Percentiles rank a stretch among this genome's conserved stretches.
These are phyloP conservation scores for Calonectria pseudoreteaudii DNA, from an alignment of 2,329 filamentous ascomycete species.

Conservation along the genomic window DNA sequence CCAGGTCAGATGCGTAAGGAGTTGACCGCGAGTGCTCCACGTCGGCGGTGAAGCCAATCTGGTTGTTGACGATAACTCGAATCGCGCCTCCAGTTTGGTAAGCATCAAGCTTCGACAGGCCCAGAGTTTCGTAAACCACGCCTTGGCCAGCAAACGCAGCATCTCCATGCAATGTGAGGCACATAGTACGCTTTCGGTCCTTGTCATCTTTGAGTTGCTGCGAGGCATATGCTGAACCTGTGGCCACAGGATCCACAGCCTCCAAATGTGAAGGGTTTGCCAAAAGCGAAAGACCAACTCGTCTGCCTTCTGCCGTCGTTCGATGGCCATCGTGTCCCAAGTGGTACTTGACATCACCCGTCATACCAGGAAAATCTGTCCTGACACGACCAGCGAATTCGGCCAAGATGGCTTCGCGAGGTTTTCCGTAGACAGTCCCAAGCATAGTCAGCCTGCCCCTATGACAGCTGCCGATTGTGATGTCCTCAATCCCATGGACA, in stretches of 20 bases:
- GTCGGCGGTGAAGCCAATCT: conserved; percentile 99
- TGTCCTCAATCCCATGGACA: conserved; percentile 92
- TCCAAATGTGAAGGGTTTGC: conserved; percentile 98
- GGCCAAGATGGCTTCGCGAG: conserved; percentile 98
- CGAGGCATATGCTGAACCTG: conserved; percentile 95
- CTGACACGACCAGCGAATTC: conserved; percentile 92
- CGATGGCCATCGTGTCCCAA: conserved; percentile 99
- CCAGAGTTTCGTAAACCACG: conserved; percentile 97
- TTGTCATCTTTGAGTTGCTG: conserved; percentile 96
- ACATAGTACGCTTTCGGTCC: conserved; percentile 87
- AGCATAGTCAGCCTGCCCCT: conserved; percentile 97
- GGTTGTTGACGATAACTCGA: conserved; percentile 98
- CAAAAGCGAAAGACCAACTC: conserved; percentile 94
- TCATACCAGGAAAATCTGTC: conserved; percentile 86
- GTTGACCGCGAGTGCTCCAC: conserved; percentile 96
- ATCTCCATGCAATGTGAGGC: conserved; percentile 94
- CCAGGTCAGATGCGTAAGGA: conserved; percentile 97
- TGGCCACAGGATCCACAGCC: conserved; percentile 95
- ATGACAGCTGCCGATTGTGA: conserved; percentile 98
- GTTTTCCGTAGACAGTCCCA: conserved; percentile 97
- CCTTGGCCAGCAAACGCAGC: conserved; percentile 96
- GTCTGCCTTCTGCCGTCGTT: conserved; percentile 95
- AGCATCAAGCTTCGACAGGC: conserved; percentile 91
- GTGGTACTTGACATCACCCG: conserved; percentile 98
- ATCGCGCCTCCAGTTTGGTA: conserved; percentile 98